Conservation (phyloP, 1,284 basidiomycete species). For the Apiotrichum akiyoshidainum region DNA sequence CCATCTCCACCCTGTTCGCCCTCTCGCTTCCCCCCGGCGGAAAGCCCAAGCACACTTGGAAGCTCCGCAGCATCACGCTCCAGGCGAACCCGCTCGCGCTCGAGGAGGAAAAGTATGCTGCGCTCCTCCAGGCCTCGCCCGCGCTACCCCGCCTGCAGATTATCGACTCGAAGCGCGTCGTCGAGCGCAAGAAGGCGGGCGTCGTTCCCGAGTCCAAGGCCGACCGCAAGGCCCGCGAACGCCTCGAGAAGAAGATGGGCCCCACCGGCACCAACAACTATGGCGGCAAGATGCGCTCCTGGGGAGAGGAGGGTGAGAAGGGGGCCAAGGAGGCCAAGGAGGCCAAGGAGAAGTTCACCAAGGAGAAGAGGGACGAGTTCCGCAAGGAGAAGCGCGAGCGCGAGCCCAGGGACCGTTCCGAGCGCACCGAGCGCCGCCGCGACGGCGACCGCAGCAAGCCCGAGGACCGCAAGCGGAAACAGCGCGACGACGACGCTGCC, state of each 20-base stretch:
- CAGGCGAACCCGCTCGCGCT: constrained; percentile 40
- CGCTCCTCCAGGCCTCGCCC: constrained; percentile 29
- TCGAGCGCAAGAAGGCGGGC: constrained; percentile 41
- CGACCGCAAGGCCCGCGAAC: constrained; percentile 28
- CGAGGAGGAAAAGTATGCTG: constrained; percentile 35
- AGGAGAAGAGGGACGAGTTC: constrained; percentile 3
- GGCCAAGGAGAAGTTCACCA: neutral
- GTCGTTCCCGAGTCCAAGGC: constrained; percentile 30
- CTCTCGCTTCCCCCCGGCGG: constrained; percentile 8
- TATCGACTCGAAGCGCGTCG: constrained; percentile 44
- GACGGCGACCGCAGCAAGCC: neutral
- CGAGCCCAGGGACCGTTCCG: constrained; percentile 1
- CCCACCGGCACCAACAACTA: constrained; percentile 38
- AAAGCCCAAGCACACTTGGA: constrained; percentile 10
- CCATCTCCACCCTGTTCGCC: constrained; percentile 27
- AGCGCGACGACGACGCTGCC: neutral
- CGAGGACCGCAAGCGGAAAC: neutral
- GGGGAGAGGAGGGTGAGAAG: constrained; percentile 30
- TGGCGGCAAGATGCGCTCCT: constrained; percentile 30
- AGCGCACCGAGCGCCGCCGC: constrained; percentile 1
- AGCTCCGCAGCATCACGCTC: constrained; percentile 41
- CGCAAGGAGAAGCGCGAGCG: constrained; percentile 5
- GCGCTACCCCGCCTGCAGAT: constrained; percentile 45
- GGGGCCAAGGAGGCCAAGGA: constrained; percentile 5
- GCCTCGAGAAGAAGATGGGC: constrained; percentile 31